A percentile compares a stretch with the other conserved stretches of the same genome.
Conservation (phyloP, 169 alveolate genomes). For the Cryptosporidium felis region DNA sequence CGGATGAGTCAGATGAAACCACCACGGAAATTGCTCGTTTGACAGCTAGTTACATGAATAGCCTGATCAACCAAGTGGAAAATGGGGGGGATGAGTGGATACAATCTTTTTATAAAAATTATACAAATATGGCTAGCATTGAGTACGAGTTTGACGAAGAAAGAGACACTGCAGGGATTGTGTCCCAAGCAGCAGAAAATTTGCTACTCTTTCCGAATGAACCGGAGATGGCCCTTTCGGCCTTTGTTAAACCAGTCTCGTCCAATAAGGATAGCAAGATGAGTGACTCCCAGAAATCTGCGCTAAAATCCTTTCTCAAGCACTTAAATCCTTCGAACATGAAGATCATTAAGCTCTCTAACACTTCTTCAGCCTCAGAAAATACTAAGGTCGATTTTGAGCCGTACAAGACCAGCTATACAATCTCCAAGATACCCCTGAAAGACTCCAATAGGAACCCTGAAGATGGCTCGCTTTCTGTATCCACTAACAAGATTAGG, state of each 20-base stretch:
- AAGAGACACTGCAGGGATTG: conserved; percentile 47
- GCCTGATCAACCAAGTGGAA: background rate
- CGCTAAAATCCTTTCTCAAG: background rate
- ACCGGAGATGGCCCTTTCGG: conserved; percentile 67
- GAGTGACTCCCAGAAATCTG: background rate
- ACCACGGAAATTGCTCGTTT: conserved; percentile 16
- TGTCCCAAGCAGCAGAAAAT: conserved; percentile 61
- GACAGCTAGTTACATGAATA: conserved; percentile 6
- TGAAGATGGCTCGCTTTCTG: background rate
- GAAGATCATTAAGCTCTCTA: conserved; percentile 32
- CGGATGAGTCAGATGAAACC: conserved; percentile 26
- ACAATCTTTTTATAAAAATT: conserved; percentile 12
- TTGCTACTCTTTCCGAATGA: conserved; percentile 47
- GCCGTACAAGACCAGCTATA: conserved; percentile 31
- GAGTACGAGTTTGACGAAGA: conserved; percentile 40
- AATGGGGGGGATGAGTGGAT: conserved; percentile 38
- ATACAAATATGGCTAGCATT: conserved; percentile 58
- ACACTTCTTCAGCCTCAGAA: background rate
- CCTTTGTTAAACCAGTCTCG: conserved; percentile 13
- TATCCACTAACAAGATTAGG: background rate
- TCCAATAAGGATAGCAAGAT: background rate
- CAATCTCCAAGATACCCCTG: background rate
- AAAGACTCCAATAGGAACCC: background rate
- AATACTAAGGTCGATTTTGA: background rate
- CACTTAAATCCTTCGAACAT: conserved; percentile 1